phyloP scores from a whole-genome alignment of 1,284 basidiomycete species.

The Austroboletus niveus region DNA sequence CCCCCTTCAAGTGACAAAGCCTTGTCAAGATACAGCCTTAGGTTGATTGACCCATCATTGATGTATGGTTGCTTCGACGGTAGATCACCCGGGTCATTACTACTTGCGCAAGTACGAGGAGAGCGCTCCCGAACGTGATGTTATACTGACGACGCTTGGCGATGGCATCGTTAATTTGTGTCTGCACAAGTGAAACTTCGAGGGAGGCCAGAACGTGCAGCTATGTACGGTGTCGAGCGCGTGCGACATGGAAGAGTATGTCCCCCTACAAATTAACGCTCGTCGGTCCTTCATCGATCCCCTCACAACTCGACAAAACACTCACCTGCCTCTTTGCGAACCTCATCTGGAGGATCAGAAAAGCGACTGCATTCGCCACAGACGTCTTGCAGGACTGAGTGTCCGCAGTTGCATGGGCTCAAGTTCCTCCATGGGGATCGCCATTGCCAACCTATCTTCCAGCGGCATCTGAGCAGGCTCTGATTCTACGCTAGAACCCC shows the following conservation, averaged over 20 bases:
- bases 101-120: no score
- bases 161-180: constrained; percentile 31
- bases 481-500: constrained; percentile 2
- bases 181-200: constrained; percentile 25
- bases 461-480: constrained; percentile 23
- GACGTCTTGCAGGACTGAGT: constrained; percentile 35
- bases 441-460: constrained; percentile 42
- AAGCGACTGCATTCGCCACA: constrained; percentile 51
- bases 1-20: constrained; percentile 34
- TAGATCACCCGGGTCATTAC: no score
- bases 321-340: constrained; percentile 18
- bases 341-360: constrained; percentile 37
- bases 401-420: constrained; percentile 29
- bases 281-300: background rate
- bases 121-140: no score
- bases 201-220: constrained; percentile 35
- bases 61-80: no score
- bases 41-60: no score
- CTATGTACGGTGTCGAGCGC: constrained; percentile 34
- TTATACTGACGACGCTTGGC: no score
- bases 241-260: constrained; percentile 51
- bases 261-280: constrained; percentile 41
- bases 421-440: constrained; percentile 39
- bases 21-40: no score
- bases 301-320: background rate